A percentile compares a stretch with the other conserved stretches of the same genome.
Evolutionary conservation across 2,329 filamentous ascomycete species (phyloP).

Genomic region (Botrytis paeoniae): DNA sequence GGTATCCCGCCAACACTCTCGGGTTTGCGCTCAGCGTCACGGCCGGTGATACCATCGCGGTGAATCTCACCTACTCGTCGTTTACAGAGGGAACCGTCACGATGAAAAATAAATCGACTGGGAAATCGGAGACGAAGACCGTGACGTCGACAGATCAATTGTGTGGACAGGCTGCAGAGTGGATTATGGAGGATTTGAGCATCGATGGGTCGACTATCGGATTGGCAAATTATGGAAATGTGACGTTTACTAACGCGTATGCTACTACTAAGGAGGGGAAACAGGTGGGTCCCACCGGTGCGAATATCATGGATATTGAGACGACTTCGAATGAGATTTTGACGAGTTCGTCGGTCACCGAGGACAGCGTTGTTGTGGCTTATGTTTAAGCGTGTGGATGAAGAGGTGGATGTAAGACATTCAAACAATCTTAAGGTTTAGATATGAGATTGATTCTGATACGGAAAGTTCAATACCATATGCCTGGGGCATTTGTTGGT

Average conservation of each 20-base stretch:
- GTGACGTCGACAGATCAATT: conserved; percentile 38
- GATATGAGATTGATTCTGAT: not conserved
- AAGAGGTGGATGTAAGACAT: not conserved
- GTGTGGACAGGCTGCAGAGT: conserved; percentile 48
- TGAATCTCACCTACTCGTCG: conserved; percentile 38
- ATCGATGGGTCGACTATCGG: conserved; percentile 39
- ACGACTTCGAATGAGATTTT: not conserved
- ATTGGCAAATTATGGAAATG: conserved; percentile 45
- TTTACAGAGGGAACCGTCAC: conserved; percentile 43
- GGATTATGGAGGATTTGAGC: conserved; percentile 51
- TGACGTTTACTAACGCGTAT: conserved; percentile 42
- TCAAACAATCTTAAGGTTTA: not conserved
- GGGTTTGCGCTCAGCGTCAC: conserved; percentile 46
- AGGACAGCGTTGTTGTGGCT: not conserved
- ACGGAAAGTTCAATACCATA: not conserved
- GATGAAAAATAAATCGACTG: conserved; percentile 46
- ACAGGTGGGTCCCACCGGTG: not conserved
- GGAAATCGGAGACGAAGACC: conserved; percentile 43
- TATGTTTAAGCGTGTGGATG: not conserved
- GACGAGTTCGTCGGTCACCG: not conserved
- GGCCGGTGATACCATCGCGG: conserved; percentile 41
- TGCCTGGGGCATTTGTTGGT: not conserved
- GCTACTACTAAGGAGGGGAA: not conserved
- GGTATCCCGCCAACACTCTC: conserved; percentile 54
- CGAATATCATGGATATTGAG: conserved; percentile 4